phyloP scores from a whole-genome alignment of 2,329 filamentous ascomycete genomes.

The Venturia pyrina region DNA sequence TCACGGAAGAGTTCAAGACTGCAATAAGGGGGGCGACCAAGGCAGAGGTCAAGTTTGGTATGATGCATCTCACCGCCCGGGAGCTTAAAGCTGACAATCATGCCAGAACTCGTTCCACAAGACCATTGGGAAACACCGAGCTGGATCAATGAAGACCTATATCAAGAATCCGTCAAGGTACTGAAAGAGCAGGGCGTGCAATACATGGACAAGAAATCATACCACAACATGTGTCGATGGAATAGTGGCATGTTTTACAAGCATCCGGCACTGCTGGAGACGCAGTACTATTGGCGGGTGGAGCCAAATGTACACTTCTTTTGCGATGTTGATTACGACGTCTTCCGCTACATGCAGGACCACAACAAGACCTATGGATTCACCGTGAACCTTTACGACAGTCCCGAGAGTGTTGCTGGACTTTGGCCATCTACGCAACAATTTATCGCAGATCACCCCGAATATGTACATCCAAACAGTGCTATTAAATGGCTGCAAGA shows the following conservation, averaged over 20 bases:
- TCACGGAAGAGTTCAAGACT: slow-evolving; percentile 84
- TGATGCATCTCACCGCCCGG: not conserved
- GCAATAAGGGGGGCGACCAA: slow-evolving; percentile 75
- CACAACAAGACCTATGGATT: slow-evolving; percentile 99
- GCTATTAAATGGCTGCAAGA: slow-evolving; percentile 85
- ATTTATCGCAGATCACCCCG: slow-evolving; percentile 76
- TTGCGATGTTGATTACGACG: slow-evolving; percentile 96
- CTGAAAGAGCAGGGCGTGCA: slow-evolving; percentile 79
- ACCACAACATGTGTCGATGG: slow-evolving; percentile 99
- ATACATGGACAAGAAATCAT: slow-evolving; percentile 79
- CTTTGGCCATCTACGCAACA: slow-evolving; percentile 95
- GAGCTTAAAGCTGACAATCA: slow-evolving; percentile 19
- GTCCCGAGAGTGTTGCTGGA: slow-evolving; percentile 71
- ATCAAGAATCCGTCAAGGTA: slow-evolving; percentile 71
- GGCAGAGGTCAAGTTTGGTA: slow-evolving; percentile 78
- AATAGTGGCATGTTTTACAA: slow-evolving; percentile 98
- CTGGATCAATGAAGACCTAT: slow-evolving; percentile 87
- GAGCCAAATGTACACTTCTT: slow-evolving; percentile 99
- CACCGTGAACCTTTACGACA: slow-evolving; percentile 94
- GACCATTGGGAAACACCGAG: slow-evolving; percentile 88
- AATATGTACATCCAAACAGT: slow-evolving; percentile 73
- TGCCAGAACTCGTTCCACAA: slow-evolving; percentile 71
- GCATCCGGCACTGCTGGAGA: slow-evolving; percentile 73
- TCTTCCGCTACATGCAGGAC: slow-evolving; percentile 96
- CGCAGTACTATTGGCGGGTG: slow-evolving; percentile 95